phyloP scores from a whole-genome alignment of 2,329 filamentous ascomycete species.

The Sclerotinia glacialis region DNA sequence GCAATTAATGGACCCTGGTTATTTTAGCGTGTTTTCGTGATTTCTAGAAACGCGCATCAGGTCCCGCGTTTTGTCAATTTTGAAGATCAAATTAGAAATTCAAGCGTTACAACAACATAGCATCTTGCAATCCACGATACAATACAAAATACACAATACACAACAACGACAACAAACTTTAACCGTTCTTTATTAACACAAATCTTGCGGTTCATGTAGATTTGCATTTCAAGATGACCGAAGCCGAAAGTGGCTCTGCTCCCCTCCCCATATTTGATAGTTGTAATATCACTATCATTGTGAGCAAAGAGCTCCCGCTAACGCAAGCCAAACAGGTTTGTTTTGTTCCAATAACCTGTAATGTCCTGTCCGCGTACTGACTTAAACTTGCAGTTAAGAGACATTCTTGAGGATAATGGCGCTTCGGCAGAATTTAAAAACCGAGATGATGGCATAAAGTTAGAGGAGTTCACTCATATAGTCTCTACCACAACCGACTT shows the following conservation, averaged over 20 bases:
- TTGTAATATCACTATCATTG: constrained; percentile 34
- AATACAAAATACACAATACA: not conserved
- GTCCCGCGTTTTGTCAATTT: constrained; percentile 5
- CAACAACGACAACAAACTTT: not conserved
- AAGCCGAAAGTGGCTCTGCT: constrained; percentile 7
- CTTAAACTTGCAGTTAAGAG: constrained; percentile 26
- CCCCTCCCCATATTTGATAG: constrained; percentile 31
- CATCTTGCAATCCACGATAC: not conserved
- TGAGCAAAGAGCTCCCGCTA: constrained; percentile 30
- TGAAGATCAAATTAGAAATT: not conserved
- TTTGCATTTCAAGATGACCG: constrained; percentile 24
- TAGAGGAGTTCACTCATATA: constrained; percentile 58
- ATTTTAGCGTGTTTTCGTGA: constrained; percentile 15
- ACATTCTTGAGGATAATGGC: constrained; percentile 37
- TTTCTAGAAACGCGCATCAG: constrained; percentile 4
- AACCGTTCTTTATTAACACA: not conserved
- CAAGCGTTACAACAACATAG: not conserved
- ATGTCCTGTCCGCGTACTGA: not conserved
- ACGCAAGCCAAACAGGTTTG: constrained; percentile 22
- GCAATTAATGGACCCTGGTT: not conserved
- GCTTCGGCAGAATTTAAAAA: constrained; percentile 43
- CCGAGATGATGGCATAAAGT: constrained; percentile 40
- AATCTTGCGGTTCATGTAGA: constrained; percentile 1
- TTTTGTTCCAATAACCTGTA: not conserved
- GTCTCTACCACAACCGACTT: constrained; percentile 84